These are phyloP conservation scores for Heterotrichella gracilis DNA, from an alignment of 352 stramenopile species.

Conservation along the genomic window DNA sequence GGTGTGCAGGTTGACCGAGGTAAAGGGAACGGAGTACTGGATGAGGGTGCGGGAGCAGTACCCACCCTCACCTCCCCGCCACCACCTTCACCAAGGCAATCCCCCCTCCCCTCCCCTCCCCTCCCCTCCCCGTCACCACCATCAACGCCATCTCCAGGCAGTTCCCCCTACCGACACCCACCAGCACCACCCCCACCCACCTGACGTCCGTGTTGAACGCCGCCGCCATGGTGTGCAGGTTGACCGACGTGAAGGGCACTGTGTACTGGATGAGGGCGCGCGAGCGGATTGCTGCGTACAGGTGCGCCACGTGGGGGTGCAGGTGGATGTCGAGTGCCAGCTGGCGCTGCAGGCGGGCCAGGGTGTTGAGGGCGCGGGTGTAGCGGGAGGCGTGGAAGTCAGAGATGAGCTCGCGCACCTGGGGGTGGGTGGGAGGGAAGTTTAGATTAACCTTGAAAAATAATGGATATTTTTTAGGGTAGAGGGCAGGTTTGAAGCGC, in stretches of 20 bases:
- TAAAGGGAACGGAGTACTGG: constrained; percentile 47
- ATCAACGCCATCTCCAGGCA: too few species aligned
- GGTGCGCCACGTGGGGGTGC: constrained; percentile 30
- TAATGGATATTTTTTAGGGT: too few species aligned
- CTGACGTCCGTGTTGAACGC: constrained; percentile 34
- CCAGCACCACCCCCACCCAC: too few species aligned
- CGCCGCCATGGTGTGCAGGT: constrained; percentile 40
- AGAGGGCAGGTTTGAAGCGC: too few species aligned
- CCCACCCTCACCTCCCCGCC: too few species aligned
- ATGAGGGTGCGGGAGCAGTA: constrained; percentile 39
- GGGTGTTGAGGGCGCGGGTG: constrained; percentile 32
- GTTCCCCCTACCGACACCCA: too few species aligned
- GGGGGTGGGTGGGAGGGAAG: too few species aligned
- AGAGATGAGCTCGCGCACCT: constrained; percentile 41
- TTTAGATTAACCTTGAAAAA: too few species aligned
- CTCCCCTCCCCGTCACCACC: too few species aligned
- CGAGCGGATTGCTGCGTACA: constrained; percentile 40
- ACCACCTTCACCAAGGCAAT: too few species aligned
- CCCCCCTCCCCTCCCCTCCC: too few species aligned
- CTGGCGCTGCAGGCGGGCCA: constrained; percentile 32
- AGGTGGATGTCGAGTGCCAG: constrained; percentile 40
- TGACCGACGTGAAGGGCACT: constrained; percentile 40
- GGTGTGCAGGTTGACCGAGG: constrained; percentile 39
- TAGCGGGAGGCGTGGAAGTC: constrained; percentile 52
- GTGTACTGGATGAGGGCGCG: constrained; percentile 50